phyloP scores from a whole-genome alignment of 2,329 filamentous ascomycete species.

The Ophiostoma triangulosporum region DNA sequence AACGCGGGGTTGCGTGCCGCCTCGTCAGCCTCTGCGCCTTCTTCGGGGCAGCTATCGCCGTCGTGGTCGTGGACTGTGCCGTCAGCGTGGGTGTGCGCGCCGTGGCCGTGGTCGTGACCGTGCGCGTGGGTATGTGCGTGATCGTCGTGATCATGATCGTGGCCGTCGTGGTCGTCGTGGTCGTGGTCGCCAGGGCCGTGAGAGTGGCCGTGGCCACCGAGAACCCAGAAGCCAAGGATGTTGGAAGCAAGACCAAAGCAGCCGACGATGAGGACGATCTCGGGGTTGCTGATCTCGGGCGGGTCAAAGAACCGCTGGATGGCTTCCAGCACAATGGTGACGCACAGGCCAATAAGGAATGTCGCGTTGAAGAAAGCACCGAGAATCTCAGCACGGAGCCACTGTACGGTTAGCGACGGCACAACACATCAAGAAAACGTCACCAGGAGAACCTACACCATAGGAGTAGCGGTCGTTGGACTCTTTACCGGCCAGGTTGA shows the following conservation, averaged over 20 bases:
- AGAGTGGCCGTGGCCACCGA: conserved; percentile 84
- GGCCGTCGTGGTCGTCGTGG: conserved; percentile 23
- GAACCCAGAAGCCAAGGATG: conserved; percentile 73
- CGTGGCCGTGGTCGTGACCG: conserved; percentile 8
- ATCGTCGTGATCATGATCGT: conserved; percentile 27
- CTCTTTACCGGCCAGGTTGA: conserved; percentile 72
- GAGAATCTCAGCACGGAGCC: conserved; percentile 92
- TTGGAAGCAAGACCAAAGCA: conserved; percentile 78
- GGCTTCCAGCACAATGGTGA: conserved; percentile 93
- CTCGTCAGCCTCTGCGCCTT: conserved; percentile 33
- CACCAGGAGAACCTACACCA: conserved; percentile 47
- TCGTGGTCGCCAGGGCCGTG: conserved; percentile 46
- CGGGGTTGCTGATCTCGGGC: conserved; percentile 71
- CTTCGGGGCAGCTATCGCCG: conserved; percentile 28
- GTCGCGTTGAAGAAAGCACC: conserved; percentile 95
- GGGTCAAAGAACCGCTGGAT: conserved; percentile 85
- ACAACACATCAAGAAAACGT: neutral
- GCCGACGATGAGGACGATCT: conserved; percentile 81
- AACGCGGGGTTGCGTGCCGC: conserved; percentile 28
- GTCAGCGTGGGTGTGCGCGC: conserved; percentile 17
- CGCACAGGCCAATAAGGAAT: conserved; percentile 88
- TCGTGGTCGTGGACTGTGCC: conserved; percentile 16
- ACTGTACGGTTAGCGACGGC: conserved; percentile 43
- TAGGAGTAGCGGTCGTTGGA: conserved; percentile 91
- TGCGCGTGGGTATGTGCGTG: conserved; percentile 18